Percentiles rank a stretch among this genome's conserved stretches.
Evolutionary conservation across 352 stramenopile genomes (phyloP).

Genomic region (Phytopythium chamaehyphon): DNA sequence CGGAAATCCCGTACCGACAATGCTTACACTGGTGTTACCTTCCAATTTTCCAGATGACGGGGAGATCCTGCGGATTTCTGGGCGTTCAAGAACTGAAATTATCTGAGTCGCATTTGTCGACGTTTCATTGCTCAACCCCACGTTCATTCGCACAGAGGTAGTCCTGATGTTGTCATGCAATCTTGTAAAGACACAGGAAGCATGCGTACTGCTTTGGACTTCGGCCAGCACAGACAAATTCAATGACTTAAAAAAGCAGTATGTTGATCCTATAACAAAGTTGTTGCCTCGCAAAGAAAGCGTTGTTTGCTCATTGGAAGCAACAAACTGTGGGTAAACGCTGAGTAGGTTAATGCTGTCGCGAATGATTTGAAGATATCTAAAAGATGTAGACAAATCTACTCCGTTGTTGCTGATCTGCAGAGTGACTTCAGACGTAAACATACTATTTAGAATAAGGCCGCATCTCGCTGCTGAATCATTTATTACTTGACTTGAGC

Average conservation of each 20-base stretch:
- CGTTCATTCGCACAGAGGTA: slow-evolving; percentile 8
- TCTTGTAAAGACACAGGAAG: slow-evolving; percentile 15
- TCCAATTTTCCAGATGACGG: slow-evolving; percentile 14
- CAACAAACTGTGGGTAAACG: slow-evolving; percentile 20
- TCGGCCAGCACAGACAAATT: slow-evolving; percentile 7
- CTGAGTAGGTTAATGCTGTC: slow-evolving; percentile 11
- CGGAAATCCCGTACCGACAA: slow-evolving; percentile 15
- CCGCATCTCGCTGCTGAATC: slow-evolving; percentile 4
- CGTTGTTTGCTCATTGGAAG: slow-evolving; percentile 8
- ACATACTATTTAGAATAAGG: not conserved
- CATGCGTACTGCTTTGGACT: slow-evolving; percentile 12
- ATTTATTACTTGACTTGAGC: slow-evolving; percentile 4
- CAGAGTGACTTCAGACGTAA: not conserved
- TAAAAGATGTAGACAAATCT: slow-evolving; percentile 4
- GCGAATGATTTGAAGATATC: slow-evolving; percentile 1
- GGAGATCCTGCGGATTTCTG: slow-evolving; percentile 15
- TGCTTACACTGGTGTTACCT: slow-evolving; percentile 14
- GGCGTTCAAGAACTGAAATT: slow-evolving; percentile 11
- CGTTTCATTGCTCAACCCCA: slow-evolving; percentile 11
- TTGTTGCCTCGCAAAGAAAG: slow-evolving; percentile 28
- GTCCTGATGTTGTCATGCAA: slow-evolving; percentile 2
- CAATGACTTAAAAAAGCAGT: slow-evolving; percentile 19
- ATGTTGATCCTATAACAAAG: slow-evolving; percentile 19
- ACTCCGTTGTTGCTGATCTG: slow-evolving; percentile 1
- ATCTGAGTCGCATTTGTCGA: slow-evolving; percentile 6